Evolutionary conservation across 352 stramenopile species (phyloP).

Genomic region (Pythium periplocum): DNA sequence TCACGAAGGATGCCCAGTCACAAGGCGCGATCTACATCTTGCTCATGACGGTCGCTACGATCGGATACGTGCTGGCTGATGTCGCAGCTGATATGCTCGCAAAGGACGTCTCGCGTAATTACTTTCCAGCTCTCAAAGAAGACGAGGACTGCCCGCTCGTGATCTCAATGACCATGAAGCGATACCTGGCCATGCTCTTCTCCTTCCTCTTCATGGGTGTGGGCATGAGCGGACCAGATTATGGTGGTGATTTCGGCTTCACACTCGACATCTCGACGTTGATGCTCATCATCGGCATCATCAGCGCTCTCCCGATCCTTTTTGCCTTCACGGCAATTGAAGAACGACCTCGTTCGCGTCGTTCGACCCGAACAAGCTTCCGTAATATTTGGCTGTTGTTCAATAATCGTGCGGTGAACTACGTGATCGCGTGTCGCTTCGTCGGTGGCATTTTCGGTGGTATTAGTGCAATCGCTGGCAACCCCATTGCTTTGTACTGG

Average conservation of each 20-base stretch:
- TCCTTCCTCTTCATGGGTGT: conserved; percentile 56
- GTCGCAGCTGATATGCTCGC: conserved; percentile 65
- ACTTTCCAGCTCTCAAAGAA: conserved; percentile 3
- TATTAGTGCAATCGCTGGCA: conserved; percentile 32
- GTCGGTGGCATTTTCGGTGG: conserved; percentile 29
- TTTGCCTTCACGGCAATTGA: conserved; percentile 25
- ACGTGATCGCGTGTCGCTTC: conserved; percentile 40
- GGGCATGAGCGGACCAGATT: conserved; percentile 47
- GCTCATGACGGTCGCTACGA: conserved; percentile 60
- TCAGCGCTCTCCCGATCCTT: conserved; percentile 26
- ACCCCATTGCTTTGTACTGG: conserved; percentile 45
- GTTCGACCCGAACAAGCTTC: conserved; percentile 20
- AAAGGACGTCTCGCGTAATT: conserved; percentile 23
- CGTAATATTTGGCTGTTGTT: conserved; percentile 29
- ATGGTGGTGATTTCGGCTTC: conserved; percentile 58
- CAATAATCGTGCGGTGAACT: conserved; percentile 29
- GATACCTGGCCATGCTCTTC: conserved; percentile 28
- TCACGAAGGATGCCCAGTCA: conserved; percentile 37
- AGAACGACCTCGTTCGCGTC: conserved; percentile 9
- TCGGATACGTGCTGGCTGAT: conserved; percentile 76
- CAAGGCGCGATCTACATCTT: conserved; percentile 47
- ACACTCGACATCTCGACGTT: conserved; percentile 38
- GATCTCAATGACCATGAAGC: conserved; percentile 27
- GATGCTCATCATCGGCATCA: conserved; percentile 33
- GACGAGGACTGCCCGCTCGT: conserved; percentile 24